A percentile compares a stretch with the other conserved stretches of the same genome.
phyloP scores from a whole-genome alignment of 108 stramenopile species.

The Fragilariopsis cylindrus region DNA sequence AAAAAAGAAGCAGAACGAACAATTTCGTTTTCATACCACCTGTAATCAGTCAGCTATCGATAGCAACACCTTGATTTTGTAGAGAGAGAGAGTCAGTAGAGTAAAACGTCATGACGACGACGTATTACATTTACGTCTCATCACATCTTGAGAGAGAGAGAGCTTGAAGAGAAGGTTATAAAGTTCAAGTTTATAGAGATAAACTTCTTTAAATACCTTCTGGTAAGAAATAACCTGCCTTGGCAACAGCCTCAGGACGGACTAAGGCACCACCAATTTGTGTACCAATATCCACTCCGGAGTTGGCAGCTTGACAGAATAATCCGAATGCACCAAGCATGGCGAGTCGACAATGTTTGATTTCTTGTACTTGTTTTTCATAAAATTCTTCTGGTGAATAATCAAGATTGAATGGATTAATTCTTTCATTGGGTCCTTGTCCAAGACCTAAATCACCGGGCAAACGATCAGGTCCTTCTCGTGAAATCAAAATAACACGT shows the following conservation, averaged over 20 bases:
- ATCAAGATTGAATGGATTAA: conserved; percentile 93
- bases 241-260: conserved; percentile 71
- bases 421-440: conserved; percentile 81
- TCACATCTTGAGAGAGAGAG: too few species aligned
- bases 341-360: conserved; percentile 98
- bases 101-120: too few species aligned
- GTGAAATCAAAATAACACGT: conserved; percentile 84
- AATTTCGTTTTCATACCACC: too few species aligned
- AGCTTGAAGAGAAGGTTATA: too few species aligned
- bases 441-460: conserved; percentile 90
- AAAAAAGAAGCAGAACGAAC: too few species aligned
- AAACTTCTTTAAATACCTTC: conserved; percentile 76
- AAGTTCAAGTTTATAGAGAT: too few species aligned
- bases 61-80: too few species aligned
- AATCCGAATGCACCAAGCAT: conserved; percentile 95
- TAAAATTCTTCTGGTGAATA: conserved; percentile 94
- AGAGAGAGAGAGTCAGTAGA: too few species aligned
- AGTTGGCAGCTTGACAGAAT: conserved; percentile 75
- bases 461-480: conserved; percentile 66
- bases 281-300: conserved; percentile 73
- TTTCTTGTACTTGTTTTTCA: conserved; percentile 94
- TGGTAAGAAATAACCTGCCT: conserved; percentile 93
- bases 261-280: conserved; percentile 88
- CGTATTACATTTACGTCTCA: too few species aligned
- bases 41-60: too few species aligned